A percentile compares a stretch with the other conserved stretches of the same genome.
phyloP scores from a whole-genome alignment of 306 rosid genomes.

The Adenanthera pavonina region DNA sequence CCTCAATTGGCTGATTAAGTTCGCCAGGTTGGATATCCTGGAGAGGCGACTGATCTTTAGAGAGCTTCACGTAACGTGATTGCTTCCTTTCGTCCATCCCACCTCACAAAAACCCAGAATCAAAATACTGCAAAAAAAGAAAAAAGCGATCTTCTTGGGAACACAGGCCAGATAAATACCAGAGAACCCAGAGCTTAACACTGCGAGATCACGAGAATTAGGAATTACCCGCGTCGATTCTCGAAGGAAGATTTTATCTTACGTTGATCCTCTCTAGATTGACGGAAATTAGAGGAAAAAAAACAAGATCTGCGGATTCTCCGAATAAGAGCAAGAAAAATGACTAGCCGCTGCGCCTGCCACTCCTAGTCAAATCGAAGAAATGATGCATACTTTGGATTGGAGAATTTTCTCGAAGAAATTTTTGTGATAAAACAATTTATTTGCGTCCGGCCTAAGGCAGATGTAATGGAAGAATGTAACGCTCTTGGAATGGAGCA shows the following conservation, averaged over 20 bases:
- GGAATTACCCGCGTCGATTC: not conserved
- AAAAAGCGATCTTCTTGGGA: not conserved
- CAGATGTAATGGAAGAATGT: not conserved
- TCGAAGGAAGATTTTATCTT: not conserved
- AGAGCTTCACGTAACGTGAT: conserved; percentile 87
- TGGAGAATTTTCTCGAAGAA: no score
- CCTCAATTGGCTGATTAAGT: conserved; percentile 93
- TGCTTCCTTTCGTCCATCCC: conserved; percentile 78
- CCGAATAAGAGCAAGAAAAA: not conserved
- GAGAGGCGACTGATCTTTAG: conserved; percentile 74
- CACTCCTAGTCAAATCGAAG: not conserved
- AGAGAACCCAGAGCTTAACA: not conserved
- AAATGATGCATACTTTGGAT: no score
- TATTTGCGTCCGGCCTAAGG: no score
- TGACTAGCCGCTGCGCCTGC: not conserved
- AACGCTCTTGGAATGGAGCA: not conserved
- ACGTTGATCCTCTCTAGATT: not conserved
- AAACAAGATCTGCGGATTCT: not conserved
- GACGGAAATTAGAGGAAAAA: not conserved
- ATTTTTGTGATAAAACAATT: no score
- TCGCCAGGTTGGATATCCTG: conserved; percentile 93
- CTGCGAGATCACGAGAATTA: conserved; percentile 11
- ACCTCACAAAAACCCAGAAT: conserved; percentile 26
- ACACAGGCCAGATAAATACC: not conserved
- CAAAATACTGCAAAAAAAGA: not conserved